Base-by-base conservation (phyloP, 2,329 filamentous ascomycete genomes). In the Diaporthe longicolla region DNA sequence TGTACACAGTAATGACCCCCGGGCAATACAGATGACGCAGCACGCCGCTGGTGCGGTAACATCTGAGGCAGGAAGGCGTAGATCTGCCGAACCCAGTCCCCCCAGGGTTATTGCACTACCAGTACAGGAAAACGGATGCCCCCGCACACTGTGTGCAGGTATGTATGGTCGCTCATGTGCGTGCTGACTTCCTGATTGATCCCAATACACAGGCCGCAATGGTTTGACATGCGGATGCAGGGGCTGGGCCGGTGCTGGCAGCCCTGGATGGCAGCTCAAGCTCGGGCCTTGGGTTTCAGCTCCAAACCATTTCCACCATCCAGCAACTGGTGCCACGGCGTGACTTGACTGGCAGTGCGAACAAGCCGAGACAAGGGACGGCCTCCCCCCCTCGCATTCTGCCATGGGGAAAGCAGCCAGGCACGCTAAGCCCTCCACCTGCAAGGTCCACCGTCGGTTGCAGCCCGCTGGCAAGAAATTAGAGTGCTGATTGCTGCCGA, bases 401-500 rank as follows among this genome's bases (percentile, higher is more conserved):
- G 61, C 50, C 61, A 65, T 6, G 61, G 61, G 61, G 45, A 45
- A 66, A 15, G 37, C 63, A 66, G 37, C 45, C 63, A 66, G 63
- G 45, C 63, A 66, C 63, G 63, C 63, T 66, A 52, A 66, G 63
- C 19, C 61, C 35, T 50, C 45, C 21, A 50, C 61, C 59, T 48
- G 26, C 29, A 45, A 65, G 43, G 61, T 37, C 61, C 61, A 52
- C 29, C 45, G 5, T 48, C 21, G 43, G 61, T 50, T 66, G 61
- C 61, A 66, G 61, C 26, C 43, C 29, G 7, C 43, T 66, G 63
- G 63, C 26, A 48, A 21, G 43, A 66, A 66, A 66, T 66, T 66
- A 66, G 61, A 66, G 61, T 66, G 61, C 63, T 52, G 63, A 66
- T 66, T 65, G 43, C 58, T 45, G 15, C 37, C 43, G 43, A 65